phyloP scores from a whole-genome alignment of 305 asterid species.

The Withania somnifera region DNA sequence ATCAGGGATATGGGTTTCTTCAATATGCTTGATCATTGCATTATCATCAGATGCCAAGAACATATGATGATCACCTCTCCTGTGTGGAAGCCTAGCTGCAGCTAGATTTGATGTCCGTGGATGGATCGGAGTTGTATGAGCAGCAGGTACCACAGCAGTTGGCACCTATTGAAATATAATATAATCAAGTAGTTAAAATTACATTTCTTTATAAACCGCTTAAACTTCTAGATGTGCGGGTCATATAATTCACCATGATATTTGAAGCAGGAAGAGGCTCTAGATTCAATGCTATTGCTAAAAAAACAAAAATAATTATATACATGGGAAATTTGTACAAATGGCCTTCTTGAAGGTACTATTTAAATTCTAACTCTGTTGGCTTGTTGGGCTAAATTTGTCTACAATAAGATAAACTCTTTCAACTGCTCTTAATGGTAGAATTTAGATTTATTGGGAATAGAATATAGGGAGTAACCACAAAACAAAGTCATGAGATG shows the following conservation, averaged over 20 bases:
- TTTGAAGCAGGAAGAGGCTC: no score
- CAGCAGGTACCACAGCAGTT: neutral
- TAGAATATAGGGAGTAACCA: neutral
- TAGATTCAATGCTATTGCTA: neutral
- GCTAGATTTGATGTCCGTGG: neutral
- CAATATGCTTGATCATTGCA: constrained; percentile 55
- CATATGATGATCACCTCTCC: constrained; percentile 27
- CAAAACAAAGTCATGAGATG: neutral
- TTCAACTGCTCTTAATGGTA: neutral
- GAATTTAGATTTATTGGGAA: neutral
- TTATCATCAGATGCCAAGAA: constrained; percentile 42
- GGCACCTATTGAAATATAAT: neutral
- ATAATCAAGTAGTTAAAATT: neutral
- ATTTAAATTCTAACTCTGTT: neutral
- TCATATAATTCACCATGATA: neutral
- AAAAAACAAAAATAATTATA: neutral
- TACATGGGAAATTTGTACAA: neutral
- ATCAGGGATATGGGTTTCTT: constrained; percentile 55
- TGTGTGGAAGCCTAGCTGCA: constrained; percentile 3
- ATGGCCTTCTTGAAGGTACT: neutral
- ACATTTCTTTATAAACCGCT: neutral
- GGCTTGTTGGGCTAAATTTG: neutral
- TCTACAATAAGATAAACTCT: neutral
- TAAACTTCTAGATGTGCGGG: neutral
- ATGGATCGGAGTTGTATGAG: neutral